Conservation (phyloP, 2,329 filamentous ascomycete genomes). For the Colletotrichum higginsianum region DNA sequence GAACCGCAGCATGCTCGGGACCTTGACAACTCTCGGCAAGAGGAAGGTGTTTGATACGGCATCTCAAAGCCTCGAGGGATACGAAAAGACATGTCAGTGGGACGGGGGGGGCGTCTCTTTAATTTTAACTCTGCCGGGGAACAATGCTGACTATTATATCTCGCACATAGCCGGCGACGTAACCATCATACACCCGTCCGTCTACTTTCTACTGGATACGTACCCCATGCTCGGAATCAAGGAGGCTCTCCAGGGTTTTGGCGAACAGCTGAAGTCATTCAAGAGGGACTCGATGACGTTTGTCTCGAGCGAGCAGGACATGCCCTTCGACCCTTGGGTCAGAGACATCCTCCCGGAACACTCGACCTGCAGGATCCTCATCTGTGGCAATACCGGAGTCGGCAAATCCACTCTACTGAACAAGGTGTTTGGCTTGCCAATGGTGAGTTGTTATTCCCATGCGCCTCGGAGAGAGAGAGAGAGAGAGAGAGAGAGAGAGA, state of each 20-base stretch:
- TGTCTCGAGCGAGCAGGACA: background rate
- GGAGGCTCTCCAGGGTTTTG: background rate
- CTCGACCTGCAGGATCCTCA: conserved; percentile 44
- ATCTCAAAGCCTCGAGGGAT: background rate
- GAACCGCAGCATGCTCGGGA: background rate
- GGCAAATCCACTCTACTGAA: conserved; percentile 49
- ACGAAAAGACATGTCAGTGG: background rate
- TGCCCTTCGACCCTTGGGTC: conserved; percentile 1
- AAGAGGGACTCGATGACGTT: background rate
- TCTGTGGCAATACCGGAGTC: conserved; percentile 48
- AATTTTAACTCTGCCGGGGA: too few species aligned
- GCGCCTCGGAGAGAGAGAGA: too few species aligned
- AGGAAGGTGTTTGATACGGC: background rate
- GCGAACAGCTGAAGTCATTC: conserved; percentile 9
- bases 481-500: too few species aligned
- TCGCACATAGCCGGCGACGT: conserved; percentile 16
- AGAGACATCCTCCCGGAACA: conserved; percentile 6
- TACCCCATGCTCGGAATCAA: conserved; percentile 27
- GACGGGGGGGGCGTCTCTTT: too few species aligned
- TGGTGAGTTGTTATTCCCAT: conserved; percentile 10
- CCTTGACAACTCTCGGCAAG: background rate
- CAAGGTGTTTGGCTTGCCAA: conserved; percentile 46
- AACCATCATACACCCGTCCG: conserved; percentile 35
- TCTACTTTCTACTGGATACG: conserved; percentile 34
- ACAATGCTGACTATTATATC: background rate